Conservation (phyloP, 257 asterid genomes). For the Henckelia pumila region DNA sequence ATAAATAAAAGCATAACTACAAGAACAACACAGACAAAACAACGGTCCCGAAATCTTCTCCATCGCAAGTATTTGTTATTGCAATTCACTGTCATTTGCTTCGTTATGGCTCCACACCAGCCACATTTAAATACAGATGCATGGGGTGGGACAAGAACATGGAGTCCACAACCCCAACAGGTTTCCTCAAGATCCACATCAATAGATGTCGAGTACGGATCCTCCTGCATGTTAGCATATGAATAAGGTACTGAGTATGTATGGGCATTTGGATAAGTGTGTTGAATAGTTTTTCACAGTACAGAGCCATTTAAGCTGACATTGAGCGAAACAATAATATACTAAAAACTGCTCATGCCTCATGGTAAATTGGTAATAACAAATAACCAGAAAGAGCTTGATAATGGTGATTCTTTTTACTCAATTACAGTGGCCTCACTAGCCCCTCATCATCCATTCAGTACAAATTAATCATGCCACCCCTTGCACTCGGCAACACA, state of each 20-base stretch:
- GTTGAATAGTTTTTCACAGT: not conserved
- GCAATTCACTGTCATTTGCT: constrained; percentile 43
- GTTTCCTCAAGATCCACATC: constrained; percentile 63
- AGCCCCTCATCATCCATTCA: no score
- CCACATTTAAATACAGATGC: constrained; percentile 83
- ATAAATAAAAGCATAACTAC: constrained; percentile 67
- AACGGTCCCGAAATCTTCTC: constrained; percentile 77
- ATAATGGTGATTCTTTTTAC: no score
- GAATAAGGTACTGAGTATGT: not conserved
- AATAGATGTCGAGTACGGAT: constrained; percentile 38
- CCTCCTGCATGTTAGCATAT: constrained; percentile 48
- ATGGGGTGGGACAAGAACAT: constrained; percentile 65
- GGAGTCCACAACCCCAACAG: constrained; percentile 99
- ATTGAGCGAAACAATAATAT: not conserved
- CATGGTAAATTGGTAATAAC: no score
- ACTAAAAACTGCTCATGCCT: no score
- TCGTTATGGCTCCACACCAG: constrained; percentile 97
- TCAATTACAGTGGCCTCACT: no score
- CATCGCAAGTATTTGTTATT: constrained; percentile 47
- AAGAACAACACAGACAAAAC: constrained; percentile 58
- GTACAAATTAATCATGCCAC: no score
- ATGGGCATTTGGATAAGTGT: no score
- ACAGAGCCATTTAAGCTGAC: not conserved
- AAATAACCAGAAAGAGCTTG: no score
- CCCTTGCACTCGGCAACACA: no score